Evolutionary conservation across 495 filamentous ascomycete genomes (phyloP).

Genomic region (Trichoderma gamsii): DNA sequence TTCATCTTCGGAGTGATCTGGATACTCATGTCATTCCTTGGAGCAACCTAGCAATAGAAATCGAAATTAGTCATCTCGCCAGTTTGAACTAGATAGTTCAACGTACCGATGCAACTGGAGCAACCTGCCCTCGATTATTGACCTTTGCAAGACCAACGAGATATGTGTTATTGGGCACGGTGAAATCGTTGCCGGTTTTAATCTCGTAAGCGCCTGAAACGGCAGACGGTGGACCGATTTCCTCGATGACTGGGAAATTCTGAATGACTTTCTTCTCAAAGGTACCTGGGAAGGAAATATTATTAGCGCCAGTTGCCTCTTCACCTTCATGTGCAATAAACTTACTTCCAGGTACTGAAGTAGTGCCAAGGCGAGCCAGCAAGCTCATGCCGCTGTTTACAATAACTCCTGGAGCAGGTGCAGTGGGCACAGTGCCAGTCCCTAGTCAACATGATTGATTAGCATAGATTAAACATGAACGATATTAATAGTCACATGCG

Average conservation of each 20-base stretch:
- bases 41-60: background rate
- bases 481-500: background rate
- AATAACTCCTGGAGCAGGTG: background rate
- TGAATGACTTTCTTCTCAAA: conserved; percentile 5
- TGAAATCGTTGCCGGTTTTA: background rate
- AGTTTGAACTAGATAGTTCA: background rate
- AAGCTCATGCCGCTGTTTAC: conserved; percentile 2
- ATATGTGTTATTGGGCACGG: background rate
- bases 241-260: background rate
- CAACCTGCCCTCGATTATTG: conserved; percentile 1
- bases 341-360: background rate
- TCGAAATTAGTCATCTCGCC: background rate
- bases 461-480: background rate
- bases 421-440: background rate
- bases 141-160: background rate
- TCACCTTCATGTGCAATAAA: background rate
- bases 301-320: no score
- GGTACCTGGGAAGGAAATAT: background rate
- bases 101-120: conserved; percentile 1
- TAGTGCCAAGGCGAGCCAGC: background rate
- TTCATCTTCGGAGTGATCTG: background rate
- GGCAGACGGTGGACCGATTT: background rate
- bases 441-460: background rate
- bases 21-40: background rate
- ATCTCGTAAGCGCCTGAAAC: background rate